Evolutionary conservation across 768 basidiomycete genomes (phyloP), one percentile per base, ranked within the genome.

Genomic region (Kwoniella shandongensis): DNA sequence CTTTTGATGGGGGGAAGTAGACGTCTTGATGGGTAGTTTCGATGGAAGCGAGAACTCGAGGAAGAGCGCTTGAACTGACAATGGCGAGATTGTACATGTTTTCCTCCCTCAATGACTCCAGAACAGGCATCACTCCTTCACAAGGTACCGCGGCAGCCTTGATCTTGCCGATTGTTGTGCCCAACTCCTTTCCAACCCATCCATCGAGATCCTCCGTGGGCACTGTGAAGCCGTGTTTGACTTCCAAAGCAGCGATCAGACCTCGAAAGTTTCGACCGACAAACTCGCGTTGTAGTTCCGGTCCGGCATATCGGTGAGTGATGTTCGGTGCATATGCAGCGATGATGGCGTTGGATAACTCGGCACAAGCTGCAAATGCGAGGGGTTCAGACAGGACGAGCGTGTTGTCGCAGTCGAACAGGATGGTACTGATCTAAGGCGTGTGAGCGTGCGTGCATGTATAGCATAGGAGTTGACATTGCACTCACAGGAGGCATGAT

Each of bases 391-490:
- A 63, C 7, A 62, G 40, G 27, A 62, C 53, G 1, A 67, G 59
- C 4, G 65, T 67, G 44, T 67, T 67, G 45, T 67, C 65, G 55
- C 62, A 63, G 48, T 67, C 65, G 42, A 64, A 64, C 23, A 64
- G 59, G 46, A 64, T 51, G 26, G 42, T 44, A 4, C 20, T 55
- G 35, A 61, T 64, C 56, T 57, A 39, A 29, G 15, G 4, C 5
- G 49, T 29, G 4, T 44, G 40, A n/a, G 40, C 40, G n/a, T 8
- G n/a, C 36, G n/a, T 38, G 36, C 36, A 10, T 38, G 36, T 10
- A n/a, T 18, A 18, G 17, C 8, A 42, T 18, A 17, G n/a, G n/a
- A n/a, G n/a, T n/a, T n/a, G n/a, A n/a, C n/a, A n/a, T n/a, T 42
- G 40, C 7, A 42, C 40, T 32, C 32, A 32, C 32, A 13, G 32